Conservation (phyloP, 108 stramenopile genomes). For the Nannochloropsis oceanica region DNA sequence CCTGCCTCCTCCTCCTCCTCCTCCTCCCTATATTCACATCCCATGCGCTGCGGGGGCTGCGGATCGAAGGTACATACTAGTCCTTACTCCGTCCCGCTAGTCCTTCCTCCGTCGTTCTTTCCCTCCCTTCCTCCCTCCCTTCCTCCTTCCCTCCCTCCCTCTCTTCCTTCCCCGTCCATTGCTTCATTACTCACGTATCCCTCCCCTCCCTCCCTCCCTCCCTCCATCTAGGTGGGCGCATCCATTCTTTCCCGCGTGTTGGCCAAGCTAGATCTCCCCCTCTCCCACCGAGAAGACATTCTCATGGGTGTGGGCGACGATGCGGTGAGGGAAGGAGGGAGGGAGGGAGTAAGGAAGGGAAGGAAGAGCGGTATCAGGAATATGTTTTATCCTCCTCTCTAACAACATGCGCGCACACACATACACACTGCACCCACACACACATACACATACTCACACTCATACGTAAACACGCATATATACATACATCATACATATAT, state of each 20-base stretch:
- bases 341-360: background rate
- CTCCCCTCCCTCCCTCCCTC: background rate
- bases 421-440: too few species aligned
- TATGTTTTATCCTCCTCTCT: too few species aligned
- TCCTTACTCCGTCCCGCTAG: background rate
- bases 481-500: background rate
- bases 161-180: background rate
- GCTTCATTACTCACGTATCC: background rate
- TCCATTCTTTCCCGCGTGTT: constrained; percentile 16
- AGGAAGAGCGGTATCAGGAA: background rate
- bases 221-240: background rate
- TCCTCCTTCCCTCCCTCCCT: background rate
- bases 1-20: too few species aligned
- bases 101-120: background rate
- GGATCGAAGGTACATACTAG: constrained; percentile 41
- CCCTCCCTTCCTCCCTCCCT: background rate
- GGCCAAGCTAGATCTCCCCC: background rate
- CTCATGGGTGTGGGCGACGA: background rate
- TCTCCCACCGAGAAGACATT: background rate
- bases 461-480: background rate
- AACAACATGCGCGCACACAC: too few species aligned
- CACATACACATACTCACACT: too few species aligned
- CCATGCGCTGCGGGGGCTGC: constrained; percentile 53
- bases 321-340: background rate
- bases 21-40: background rate